Conservation (phyloP, 2,329 filamentous ascomycete genomes). For the Dichotomopilus funicola region DNA sequence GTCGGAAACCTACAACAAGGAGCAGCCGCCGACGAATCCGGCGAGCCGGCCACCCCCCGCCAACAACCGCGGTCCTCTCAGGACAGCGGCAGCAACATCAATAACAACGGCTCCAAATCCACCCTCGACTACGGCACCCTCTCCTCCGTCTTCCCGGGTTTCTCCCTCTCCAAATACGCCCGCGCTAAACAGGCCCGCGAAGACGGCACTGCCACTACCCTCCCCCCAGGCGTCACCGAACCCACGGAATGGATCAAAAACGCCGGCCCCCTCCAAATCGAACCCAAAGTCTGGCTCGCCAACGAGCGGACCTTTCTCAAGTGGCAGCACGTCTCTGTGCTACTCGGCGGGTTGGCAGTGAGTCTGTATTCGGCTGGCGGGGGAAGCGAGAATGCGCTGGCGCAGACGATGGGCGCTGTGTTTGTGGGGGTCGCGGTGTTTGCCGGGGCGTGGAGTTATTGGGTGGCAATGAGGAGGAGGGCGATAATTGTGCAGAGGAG, state of each 20-base stretch:
- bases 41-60: conserved; percentile 10
- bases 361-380: conserved; percentile 79
- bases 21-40: conserved; percentile 10
- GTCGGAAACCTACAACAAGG: conserved; percentile 11
- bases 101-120: conserved; percentile 14
- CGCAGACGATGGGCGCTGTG: conserved; percentile 69
- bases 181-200: conserved; percentile 45
- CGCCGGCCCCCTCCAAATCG: conserved; percentile 80
- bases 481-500: conserved; percentile 78
- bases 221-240: conserved; percentile 84
- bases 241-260: conserved; percentile 92
- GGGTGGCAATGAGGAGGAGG: conserved; percentile 68
- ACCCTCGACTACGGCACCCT: conserved; percentile 48
- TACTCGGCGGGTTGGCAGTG: conserved; percentile 77
- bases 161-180: conserved; percentile 75
- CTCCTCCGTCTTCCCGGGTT: conserved; percentile 70
- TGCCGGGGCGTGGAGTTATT: conserved; percentile 80
- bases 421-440: conserved; percentile 80
- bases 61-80: neutral
- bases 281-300: conserved; percentile 97
- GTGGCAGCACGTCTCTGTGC: conserved; percentile 91
- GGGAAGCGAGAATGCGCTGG: conserved; percentile 64
- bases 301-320: conserved; percentile 98
- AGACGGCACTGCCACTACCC: conserved; percentile 31
- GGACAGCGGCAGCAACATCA: conserved; percentile 12